Percentiles rank a stretch among this genome's conserved stretches.
Conservation (phyloP, 768 basidiomycete genomes). For the Stropharia rugosoannulata region DNA sequence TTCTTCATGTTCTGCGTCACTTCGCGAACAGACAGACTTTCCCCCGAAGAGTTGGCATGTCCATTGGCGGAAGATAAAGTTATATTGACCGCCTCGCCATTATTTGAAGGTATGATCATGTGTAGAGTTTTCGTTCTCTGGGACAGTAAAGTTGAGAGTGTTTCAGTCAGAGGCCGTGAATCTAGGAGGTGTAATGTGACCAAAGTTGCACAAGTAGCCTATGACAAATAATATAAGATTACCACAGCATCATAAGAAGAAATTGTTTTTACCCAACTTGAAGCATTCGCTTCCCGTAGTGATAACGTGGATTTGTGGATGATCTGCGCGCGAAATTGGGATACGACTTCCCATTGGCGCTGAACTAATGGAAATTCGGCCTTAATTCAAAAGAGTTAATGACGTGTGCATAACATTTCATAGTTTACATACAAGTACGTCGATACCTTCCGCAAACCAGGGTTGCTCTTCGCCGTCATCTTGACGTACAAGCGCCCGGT, state of each 20-base stretch:
- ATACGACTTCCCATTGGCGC: constrained; percentile 90
- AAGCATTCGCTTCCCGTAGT: constrained; percentile 59
- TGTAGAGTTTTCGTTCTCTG: constrained; percentile 69
- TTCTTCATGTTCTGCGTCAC: constrained; percentile 53
- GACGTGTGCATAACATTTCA: neutral
- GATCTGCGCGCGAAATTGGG: constrained; percentile 86
- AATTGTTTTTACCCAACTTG: constrained; percentile 46
- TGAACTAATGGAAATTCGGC: constrained; percentile 86
- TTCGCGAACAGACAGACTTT: constrained; percentile 30
- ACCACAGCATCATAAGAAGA: neutral
- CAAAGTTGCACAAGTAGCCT: constrained; percentile 79
- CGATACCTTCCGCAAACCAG: constrained; percentile 60
- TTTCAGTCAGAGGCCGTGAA: constrained; percentile 75
- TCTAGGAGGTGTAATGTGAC: constrained; percentile 89
- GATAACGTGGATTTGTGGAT: constrained; percentile 83
- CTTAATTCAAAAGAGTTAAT: constrained; percentile 22
- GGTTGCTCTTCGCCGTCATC: constrained; percentile 63
- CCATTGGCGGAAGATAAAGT: neutral
- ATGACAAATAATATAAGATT: constrained; percentile 2
- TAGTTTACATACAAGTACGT: constrained; percentile 50
- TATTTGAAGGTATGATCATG: constrained; percentile 36
- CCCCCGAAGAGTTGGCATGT: neutral
- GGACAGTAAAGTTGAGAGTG: constrained; percentile 64
- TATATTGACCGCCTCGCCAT: constrained; percentile 5
- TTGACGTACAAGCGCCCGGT: constrained; percentile 66